phyloP scores from a whole-genome alignment of 768 basidiomycete species.

The Naganishia vishniacii region DNA sequence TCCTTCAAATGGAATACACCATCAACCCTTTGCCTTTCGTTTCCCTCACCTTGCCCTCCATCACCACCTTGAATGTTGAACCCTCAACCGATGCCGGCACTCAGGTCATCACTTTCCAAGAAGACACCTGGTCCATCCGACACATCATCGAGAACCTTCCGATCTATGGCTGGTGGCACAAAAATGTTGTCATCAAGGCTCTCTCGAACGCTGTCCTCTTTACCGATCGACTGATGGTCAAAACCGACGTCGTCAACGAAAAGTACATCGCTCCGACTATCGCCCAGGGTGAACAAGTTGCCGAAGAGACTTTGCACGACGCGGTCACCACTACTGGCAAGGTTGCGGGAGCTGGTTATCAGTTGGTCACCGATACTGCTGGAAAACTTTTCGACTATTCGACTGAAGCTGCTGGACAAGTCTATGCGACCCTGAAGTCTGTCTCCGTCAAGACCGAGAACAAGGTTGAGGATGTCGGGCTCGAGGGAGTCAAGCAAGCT shows the following conservation, averaged over 20 bases:
- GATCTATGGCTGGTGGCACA: constrained; percentile 22
- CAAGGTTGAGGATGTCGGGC: constrained; percentile 4
- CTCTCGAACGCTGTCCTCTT: constrained; percentile 16
- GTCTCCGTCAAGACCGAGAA: constrained; percentile 3
- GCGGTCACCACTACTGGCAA: constrained; percentile 11
- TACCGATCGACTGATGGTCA: constrained; percentile 17
- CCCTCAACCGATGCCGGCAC: constrained; percentile 19
- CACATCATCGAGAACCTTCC: constrained; percentile 20
- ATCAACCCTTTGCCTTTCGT: constrained; percentile 16
- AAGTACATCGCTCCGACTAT: constrained; percentile 19
- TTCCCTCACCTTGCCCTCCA: constrained; percentile 11
- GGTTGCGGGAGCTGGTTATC: constrained; percentile 14
- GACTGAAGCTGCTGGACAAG: constrained; percentile 16
- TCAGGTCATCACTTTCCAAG: constrained; percentile 13
- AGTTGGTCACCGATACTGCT: constrained; percentile 11
- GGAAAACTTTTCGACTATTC: constrained; percentile 13
- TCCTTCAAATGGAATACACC: constrained; percentile 17
- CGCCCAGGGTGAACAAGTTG: constrained; percentile 16
- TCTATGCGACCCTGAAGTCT: neutral
- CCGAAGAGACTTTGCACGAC: constrained; percentile 19
- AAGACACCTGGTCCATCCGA: constrained; percentile 19
- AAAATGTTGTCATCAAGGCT: constrained; percentile 21
- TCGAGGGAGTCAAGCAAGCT: constrained; percentile 10
- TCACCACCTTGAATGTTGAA: constrained; percentile 11
- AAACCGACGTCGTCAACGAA: constrained; percentile 19